These are phyloP conservation scores for Stygiomarasmius scandens DNA, from an alignment of 1,284 basidiomycete genomes.

Conservation along the genomic window DNA sequence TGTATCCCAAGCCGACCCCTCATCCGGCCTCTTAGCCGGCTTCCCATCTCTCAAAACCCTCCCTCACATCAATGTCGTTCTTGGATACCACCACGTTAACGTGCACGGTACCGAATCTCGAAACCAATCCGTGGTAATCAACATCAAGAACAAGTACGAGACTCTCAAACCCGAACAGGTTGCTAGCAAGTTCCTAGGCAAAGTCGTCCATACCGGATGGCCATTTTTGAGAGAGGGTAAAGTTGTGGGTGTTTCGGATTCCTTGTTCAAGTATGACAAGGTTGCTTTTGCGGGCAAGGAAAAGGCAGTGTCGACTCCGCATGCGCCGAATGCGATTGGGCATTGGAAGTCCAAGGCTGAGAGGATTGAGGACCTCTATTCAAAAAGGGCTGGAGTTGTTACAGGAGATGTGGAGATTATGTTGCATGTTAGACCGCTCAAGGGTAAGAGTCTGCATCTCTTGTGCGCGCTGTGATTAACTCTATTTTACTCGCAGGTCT, in stretches of 20 bases:
- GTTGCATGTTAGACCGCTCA: slow-evolving; percentile 84
- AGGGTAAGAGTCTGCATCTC: slow-evolving; percentile 55
- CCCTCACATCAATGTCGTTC: slow-evolving; percentile 67
- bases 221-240: slow-evolving; percentile 94
- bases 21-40: slow-evolving; percentile 72
- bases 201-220: slow-evolving; percentile 86
- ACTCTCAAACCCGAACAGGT: slow-evolving; percentile 24
- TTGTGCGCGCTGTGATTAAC: no score
- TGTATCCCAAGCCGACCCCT: slow-evolving; percentile 49
- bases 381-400: slow-evolving; percentile 87
- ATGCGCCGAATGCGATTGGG: slow-evolving; percentile 64
- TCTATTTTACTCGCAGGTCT: slow-evolving; percentile 60
- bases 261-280: slow-evolving; percentile 86
- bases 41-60: slow-evolving; percentile 95
- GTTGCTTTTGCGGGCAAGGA: slow-evolving; percentile 28
- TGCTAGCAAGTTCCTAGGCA: slow-evolving; percentile 72
- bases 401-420: slow-evolving; percentile 82
- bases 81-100: slow-evolving; percentile 90
- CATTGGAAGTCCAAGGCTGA: slow-evolving; percentile 82
- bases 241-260: slow-evolving; percentile 87
- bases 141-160: slow-evolving; percentile 80
- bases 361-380: slow-evolving; percentile 82
- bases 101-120: slow-evolving; percentile 90
- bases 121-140: slow-evolving; percentile 92
- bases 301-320: slow-evolving; percentile 73